Percentiles rank a stretch among this genome's conserved stretches.
Evolutionary conservation across 495 filamentous ascomycete genomes (phyloP).

Genomic region (Hypoxylon subgilvum): DNA sequence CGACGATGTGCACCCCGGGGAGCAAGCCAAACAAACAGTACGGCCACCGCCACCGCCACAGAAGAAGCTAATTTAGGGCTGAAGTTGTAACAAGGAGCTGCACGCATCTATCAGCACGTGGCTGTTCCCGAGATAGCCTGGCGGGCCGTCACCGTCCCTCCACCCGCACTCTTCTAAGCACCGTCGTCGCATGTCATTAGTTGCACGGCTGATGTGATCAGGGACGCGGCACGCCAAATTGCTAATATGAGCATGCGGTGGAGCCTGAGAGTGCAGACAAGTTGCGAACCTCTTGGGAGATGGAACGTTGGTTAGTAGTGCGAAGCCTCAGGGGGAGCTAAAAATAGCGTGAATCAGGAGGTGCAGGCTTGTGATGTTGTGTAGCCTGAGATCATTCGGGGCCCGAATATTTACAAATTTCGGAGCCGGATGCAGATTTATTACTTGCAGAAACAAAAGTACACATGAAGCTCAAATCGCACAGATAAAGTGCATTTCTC

Average conservation of each 20-base stretch:
- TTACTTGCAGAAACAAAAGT: too few relatives aligned
- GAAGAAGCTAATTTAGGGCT: constrained; percentile 45
- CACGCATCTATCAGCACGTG: constrained; percentile 49
- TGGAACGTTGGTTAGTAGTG: too few relatives aligned
- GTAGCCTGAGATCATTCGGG: constrained; percentile 8
- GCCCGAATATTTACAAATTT: not conserved
- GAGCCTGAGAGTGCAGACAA: not conserved
- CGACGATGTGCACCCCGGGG: constrained; percentile 45
- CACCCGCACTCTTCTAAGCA: constrained; percentile 5
- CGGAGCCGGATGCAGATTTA: not conserved
- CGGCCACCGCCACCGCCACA: constrained; percentile 15
- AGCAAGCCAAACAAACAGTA: constrained; percentile 45
- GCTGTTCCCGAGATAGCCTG: constrained; percentile 48
- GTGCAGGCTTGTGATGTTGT: constrained; percentile 1
- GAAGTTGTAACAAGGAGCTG: constrained; percentile 51
- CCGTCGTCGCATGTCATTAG: constrained; percentile 17
- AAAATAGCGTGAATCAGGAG: constrained; percentile 7
- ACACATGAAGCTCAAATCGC: not conserved
- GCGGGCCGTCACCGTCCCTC: not conserved
- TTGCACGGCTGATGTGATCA: constrained; percentile 15
- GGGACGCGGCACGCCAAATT: not conserved
- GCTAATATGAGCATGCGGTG: constrained; percentile 2
- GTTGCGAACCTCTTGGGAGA: too few relatives aligned
- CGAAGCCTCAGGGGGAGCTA: not conserved
- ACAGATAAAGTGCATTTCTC: constrained; percentile 1